Percentiles rank a stretch among this genome's conserved stretches.
These are phyloP conservation scores for Yarrowia sp. DNA, from an alignment of 805 yeast species.

Conservation along the genomic window DNA sequence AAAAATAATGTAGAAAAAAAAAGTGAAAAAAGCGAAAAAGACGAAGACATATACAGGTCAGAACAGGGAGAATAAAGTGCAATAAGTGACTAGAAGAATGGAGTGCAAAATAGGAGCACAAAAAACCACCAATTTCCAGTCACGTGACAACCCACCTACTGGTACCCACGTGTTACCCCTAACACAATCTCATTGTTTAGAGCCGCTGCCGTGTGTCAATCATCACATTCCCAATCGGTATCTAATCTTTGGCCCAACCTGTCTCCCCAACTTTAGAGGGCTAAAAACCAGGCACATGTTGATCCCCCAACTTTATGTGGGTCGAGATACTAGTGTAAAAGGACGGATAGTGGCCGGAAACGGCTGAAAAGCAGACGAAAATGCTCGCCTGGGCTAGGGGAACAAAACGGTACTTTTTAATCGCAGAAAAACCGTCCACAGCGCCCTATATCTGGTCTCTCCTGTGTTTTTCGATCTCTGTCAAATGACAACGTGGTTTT, in stretches of 20 bases:
- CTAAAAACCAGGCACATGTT: constrained; percentile 13
- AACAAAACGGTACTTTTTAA: not conserved
- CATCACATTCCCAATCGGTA: constrained; percentile 10
- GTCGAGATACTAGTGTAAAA: not conserved
- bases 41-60: not conserved
- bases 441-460: not conserved
- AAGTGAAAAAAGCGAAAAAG: not conserved
- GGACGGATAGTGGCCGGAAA: not conserved
- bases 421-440: not conserved
- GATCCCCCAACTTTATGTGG: not conserved
- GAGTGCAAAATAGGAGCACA: too few relatives aligned
- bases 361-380: not conserved
- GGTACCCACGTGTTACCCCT: not conserved
- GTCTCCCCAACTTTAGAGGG: too few relatives aligned
- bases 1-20: not conserved
- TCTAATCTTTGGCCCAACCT: constrained; percentile 11
- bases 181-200: not conserved
- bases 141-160: not conserved
- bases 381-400: not conserved
- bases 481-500: constrained; percentile 2
- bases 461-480: not conserved
- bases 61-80: too few relatives aligned
- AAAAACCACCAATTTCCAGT: too few relatives aligned
- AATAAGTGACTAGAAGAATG: too few relatives aligned
- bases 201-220: not conserved